Evolutionary conservation across 345 rosid species (phyloP), one percentile per base, ranked within the genome.

Genomic region (Populus simonii): DNA sequence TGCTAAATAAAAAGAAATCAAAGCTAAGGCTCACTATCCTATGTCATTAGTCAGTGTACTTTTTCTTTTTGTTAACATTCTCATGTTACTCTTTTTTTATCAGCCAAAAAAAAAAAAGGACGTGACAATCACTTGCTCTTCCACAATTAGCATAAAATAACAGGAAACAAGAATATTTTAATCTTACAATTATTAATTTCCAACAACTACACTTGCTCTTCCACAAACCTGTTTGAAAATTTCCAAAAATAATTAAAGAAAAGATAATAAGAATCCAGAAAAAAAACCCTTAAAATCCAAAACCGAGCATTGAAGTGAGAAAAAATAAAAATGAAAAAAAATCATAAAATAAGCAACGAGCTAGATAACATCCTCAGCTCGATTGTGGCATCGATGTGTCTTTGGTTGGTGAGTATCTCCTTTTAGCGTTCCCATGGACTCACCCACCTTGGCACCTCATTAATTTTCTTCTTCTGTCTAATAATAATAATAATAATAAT

Each of bases 371-470:
- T 96, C 99, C 84, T 96, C 98, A 33, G 88, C 94, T 23, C 98
- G 94, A 86, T 93, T 98, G 80, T 93, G 93, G 91, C 98, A 92
- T 69, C 98, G 89, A 70, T 96, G 98, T 8, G 97, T 92, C 80
- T 92, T 96, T 13, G 98, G 98, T 75, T 93, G 87, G n/a, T 91
- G 92, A 70, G 86, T 85, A 13, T 90, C 90, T 63, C 90, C 92
- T 81, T 87, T 94, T 8, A 94, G 85, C 81, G 67, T 61, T 18
- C 97, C 99, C 99, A 92, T 74, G 98, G 98, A 71, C 97, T 91
- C 86, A 90, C 98, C 68, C 97, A 89, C 76, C 97, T 85, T 79
- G 96, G 98, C 84, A 96, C 98, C 94, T 90, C 97, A 67, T 92
- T 88, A 95, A 89, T 92, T 22, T 41, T 78, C 63, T 7, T 70